Evolutionary conservation across 169 alveolate species (phyloP), one percentile per base, ranked within the genome.

Genomic region (Babesia bigemina): DNA sequence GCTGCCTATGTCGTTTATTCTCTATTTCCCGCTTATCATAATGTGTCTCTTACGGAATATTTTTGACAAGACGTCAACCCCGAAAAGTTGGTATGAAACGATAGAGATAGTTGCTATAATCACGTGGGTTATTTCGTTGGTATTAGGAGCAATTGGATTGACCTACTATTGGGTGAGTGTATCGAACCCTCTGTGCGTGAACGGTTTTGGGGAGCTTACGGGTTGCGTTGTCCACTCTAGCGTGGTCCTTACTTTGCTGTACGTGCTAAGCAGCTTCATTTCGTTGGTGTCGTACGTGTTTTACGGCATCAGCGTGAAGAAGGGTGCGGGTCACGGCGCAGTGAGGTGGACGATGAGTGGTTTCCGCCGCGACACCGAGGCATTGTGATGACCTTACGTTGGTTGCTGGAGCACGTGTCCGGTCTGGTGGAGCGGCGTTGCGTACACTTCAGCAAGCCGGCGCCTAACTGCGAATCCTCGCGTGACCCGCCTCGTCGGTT

Each of bases 381-480:
- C 6, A 4, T 33, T 4, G 39, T 33, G 36, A 67, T 67, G 76
- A 55, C 7, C 4, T 19, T 53, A 19, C 24, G 57, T 50, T 36
- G 63, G 17, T 67, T 77, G 24, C 14, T 67, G 13, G 72, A 77
- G 53, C 52, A 70, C 14, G 79, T 77, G 16, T 24, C 22, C 22
- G 26, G 63, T 19, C 55, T 67, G 53, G 42, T 63, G 21, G 63
- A 69, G 55, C 75, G 86, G 13, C 72, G 74, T 7, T 16, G 29
- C 13, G 86, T 72, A 17, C 53, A 56, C 19, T 79, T 72, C 55
- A 79, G 87, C 65, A 79, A 67, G 56, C 87, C 87, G 17, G 8
- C 47, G 21, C 45, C 53, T 55, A 53, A 49, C 21, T 16, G 17
- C 36, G 22, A 17, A 4, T 8, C 66, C 33, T 29, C 57, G 21